Evolutionary conservation across 2,329 filamentous ascomycete species (phyloP).

Genomic region (Dactylellina leptospora): DNA sequence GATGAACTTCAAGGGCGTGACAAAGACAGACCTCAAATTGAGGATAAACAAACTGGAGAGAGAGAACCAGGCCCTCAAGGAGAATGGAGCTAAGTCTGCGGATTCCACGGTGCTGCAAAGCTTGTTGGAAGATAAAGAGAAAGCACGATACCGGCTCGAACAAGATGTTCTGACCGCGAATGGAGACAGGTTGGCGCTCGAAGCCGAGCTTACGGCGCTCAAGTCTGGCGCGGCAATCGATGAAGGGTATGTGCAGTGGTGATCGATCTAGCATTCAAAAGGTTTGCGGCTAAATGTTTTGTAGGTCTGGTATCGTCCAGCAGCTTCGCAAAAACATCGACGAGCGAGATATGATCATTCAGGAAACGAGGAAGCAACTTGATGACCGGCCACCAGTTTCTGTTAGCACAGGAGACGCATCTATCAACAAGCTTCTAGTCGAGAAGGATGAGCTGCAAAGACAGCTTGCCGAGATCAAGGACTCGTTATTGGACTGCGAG

Average conservation of each 20-base stretch:
- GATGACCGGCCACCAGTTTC: constrained; percentile 46
- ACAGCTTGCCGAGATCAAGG: constrained; percentile 56
- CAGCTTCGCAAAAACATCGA: constrained; percentile 58
- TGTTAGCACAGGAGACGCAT: constrained; percentile 35
- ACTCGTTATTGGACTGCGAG: constrained; percentile 56
- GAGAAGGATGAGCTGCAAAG: constrained; percentile 58
- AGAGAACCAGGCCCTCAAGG: constrained; percentile 57
- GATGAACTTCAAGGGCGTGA: constrained; percentile 56
- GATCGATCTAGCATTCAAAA: too few species aligned
- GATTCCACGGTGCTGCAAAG: constrained; percentile 57
- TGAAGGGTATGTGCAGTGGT: constrained; percentile 58
- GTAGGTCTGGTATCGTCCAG: constrained; percentile 57
- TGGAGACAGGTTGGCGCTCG: constrained; percentile 57
- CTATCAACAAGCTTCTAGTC: constrained; percentile 56
- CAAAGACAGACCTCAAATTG: constrained; percentile 57
- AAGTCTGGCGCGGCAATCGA: constrained; percentile 55
- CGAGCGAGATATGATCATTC: constrained; percentile 55
- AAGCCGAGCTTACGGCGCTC: constrained; percentile 57
- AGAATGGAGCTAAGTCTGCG: constrained; percentile 54
- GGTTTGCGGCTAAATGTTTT: not conserved
- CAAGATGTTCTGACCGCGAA: constrained; percentile 57
- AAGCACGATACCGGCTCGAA: constrained; percentile 56
- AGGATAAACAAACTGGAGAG: constrained; percentile 57
- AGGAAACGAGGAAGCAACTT: constrained; percentile 50
- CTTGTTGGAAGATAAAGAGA: constrained; percentile 58